Evolutionary conservation across 495 filamentous ascomycete genomes (phyloP).

Genomic region (Echria macrotheca): DNA sequence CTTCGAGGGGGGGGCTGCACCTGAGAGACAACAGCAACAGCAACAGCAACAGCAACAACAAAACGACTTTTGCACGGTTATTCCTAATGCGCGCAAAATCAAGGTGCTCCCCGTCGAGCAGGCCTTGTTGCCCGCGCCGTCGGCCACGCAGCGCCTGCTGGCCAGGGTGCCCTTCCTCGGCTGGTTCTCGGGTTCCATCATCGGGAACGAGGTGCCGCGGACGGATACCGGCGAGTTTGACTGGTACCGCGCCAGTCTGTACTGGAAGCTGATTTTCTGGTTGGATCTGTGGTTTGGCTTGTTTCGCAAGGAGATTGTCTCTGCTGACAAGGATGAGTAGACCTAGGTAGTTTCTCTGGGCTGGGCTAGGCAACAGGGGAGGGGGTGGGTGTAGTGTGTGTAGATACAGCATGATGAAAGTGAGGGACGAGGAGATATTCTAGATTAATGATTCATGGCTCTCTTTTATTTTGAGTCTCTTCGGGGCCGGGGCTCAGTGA

Average conservation of each 20-base stretch:
- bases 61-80: conserved; percentile 33
- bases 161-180: conserved; percentile 57
- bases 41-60: conserved; percentile 2
- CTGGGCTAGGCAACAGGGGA: too few relatives aligned
- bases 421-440: too few relatives aligned
- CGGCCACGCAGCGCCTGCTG: conserved; percentile 54
- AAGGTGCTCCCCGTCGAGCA: conserved; percentile 51
- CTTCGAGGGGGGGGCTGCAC: background rate
- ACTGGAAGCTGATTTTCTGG: conserved; percentile 62
- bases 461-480: too few relatives aligned
- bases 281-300: conserved; percentile 43
- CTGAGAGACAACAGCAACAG: background rate
- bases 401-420: too few relatives aligned
- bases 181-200: conserved; percentile 73
- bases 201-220: conserved; percentile 70
- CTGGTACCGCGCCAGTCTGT: conserved; percentile 64
- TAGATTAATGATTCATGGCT: too few relatives aligned
- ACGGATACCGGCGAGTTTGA: conserved; percentile 79
- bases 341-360: too few relatives aligned
- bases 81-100: conserved; percentile 45
- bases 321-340: conserved; percentile 48
- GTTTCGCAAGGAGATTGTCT: conserved; percentile 45
- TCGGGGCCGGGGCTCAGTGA: too few relatives aligned
- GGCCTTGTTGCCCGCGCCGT: conserved; percentile 59
- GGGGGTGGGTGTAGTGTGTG: too few relatives aligned